Percentiles rank a stretch among this genome's conserved stretches.
Evolutionary conservation across 257 asterid genomes (phyloP).

Genomic region (Vinca minor): DNA sequence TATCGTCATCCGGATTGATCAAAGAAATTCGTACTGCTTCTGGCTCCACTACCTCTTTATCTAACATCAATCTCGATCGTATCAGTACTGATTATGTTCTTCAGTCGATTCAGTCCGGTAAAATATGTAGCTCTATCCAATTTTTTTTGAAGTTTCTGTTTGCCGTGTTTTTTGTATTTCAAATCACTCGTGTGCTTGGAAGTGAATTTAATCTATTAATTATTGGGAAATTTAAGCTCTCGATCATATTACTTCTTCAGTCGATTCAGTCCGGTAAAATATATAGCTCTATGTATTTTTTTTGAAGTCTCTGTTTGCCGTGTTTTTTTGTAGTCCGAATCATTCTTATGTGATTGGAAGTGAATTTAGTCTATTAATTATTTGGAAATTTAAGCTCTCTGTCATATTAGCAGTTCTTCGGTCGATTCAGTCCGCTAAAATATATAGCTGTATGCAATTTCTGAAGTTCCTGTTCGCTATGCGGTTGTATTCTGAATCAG

Average conservation of each 20-base stretch:
- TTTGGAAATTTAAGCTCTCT: no score
- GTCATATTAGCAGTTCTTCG: conserved; percentile 63
- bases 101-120: conserved; percentile 62
- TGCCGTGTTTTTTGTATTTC: background rate
- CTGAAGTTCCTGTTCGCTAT: no score
- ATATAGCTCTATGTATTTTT: background rate
- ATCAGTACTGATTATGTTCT: conserved; percentile 74
- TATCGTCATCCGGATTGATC: conserved; percentile 51
- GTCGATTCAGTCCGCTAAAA: conserved; percentile 54
- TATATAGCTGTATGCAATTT: no score
- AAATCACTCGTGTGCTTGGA: background rate
- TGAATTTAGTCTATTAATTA: background rate
- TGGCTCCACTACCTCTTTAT: conserved; percentile 39
- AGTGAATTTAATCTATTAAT: background rate
- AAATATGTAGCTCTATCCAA: background rate
- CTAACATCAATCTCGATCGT: conserved; percentile 55
- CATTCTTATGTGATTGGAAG: background rate
- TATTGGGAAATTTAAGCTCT: no score
- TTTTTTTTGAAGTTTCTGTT: background rate
- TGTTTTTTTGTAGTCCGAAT: background rate
- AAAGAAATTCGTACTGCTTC: conserved; percentile 50
- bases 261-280: conserved; percentile 54
- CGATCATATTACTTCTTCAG: conserved; percentile 64
- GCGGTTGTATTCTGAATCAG: no score
- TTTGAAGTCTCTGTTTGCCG: background rate